Base-by-base conservation (phyloP, 2,329 filamentous ascomycete genomes). In the Zarea fungicola region DNA sequence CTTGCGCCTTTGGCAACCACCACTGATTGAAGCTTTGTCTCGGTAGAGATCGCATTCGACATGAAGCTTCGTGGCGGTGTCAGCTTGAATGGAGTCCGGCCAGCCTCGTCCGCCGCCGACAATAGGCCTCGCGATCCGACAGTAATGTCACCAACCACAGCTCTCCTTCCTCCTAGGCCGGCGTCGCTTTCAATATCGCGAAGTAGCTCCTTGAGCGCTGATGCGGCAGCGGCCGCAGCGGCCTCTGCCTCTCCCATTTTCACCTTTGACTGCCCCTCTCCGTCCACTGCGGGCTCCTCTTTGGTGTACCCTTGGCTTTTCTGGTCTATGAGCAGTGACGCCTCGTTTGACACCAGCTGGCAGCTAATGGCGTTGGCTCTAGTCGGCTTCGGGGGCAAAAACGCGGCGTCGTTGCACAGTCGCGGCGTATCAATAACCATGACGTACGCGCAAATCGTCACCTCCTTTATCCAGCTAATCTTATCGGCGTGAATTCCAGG, bases 361-460 rank as follows among this genome's bases (percentile, higher is more conserved):
- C 91, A 96, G 53, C 76, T 80, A 53, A 96, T 90, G 9, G 80
- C 70, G 62, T 95, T 86, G 6, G 89, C 84, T 50, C 81, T 80
- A 48, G 86, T 85, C 53, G 89, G 84, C 58, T 86, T 82, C 0
- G 89, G 88, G 0, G 91, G 90, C 47, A 86, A 73, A 64, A 96
- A 96, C 9, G 89, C 89, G 9, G 89, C 81, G 57, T 96, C 91
- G 61, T 85, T 81, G 70, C 91, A 96, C 11, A 96, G 80, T 1
- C 89, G 83, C 0, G 90, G 89, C 0, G 91, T 96, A 63, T 95
- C 87, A 54, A 96, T 81, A 26, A 95, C 82, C 90, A 96, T 96
- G 47, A 96, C 75, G 63, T 96, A 96, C 11, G 89, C 83, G 69
- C 91, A 96, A 10, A 89, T 96, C 3, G 85, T 87, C 1, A 92